Evolutionary conservation across 2,329 filamentous ascomycete genomes (phyloP), one percentile per base, ranked within the genome.

Genomic region (Pseudogymnoascus sp.): DNA sequence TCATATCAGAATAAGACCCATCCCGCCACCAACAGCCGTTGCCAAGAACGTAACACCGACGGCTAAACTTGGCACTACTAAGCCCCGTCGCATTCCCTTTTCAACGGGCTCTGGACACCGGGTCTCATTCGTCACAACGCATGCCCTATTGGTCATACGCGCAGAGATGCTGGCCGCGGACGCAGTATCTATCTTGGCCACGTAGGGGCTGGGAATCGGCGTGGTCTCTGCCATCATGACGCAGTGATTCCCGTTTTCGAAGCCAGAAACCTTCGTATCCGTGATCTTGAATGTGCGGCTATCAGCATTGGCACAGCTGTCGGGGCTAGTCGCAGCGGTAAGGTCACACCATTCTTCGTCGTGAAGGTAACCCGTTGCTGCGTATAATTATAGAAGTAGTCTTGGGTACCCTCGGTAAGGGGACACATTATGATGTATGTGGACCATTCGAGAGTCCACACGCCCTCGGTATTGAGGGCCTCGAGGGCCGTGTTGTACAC

Each of bases 401-500:
- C 47, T n/a, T 10, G 47, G 21, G 11, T 23, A 26, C 47, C 47
- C n/a, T 60, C 33, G 9, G 10, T 60, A n/a, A 15, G 21, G 21
- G 15, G 19, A n/a, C 47, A 57, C n/a, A 9, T 57, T 6, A 21
- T 6, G 21, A 26, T 21, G 23, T 15, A 6, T 31, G n/a, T n/a
- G 8, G 19, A 23, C 61, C 61, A 62, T 21, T 50, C 38, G 13
- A 62, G 61, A n/a, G 26, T 17, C 61, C 61, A 62, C 9, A 21
- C 17, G 19, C 61, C 61, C 31, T 62, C 61, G 11, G 53, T 35
- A 28, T 60, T 60, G 28, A 60, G 28, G 5, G 11, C 53, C 7
- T 36, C 53, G n/a, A 33, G 9, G 8, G n/a, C 53, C n/a, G 3
- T 13, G 53, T 28, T 19, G 26, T 60, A 60, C 21, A 21, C 17